phyloP scores from a whole-genome alignment of 768 basidiomycete species.

The Kwoniella bestiolae region DNA sequence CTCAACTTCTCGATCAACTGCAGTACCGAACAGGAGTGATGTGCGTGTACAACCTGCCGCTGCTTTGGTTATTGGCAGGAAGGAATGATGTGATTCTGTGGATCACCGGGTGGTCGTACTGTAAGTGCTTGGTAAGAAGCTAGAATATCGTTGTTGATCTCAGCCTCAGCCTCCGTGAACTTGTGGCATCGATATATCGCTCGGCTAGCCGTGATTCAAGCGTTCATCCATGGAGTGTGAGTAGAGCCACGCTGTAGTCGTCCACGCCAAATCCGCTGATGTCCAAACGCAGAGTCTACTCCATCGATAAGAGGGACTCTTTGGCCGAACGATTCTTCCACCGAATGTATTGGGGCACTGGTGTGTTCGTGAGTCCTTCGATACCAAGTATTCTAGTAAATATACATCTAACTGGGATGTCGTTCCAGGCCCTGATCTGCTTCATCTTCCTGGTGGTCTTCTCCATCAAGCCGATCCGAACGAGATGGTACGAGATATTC shows the following conservation, averaged over 20 bases:
- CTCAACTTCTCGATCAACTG: slow-evolving; percentile 23
- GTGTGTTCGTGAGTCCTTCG: slow-evolving; percentile 32
- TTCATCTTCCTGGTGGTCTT: slow-evolving; percentile 31
- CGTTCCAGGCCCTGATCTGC: slow-evolving; percentile 27
- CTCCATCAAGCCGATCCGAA: slow-evolving; percentile 35
- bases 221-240: slow-evolving; percentile 34
- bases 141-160: not conserved
- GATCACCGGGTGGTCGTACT: slow-evolving; percentile 40
- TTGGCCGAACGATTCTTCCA: slow-evolving; percentile 10
- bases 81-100: slow-evolving; percentile 41
- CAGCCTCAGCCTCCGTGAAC: slow-evolving; percentile 27
- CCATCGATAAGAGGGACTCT: slow-evolving; percentile 7
- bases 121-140: slow-evolving; percentile 10
- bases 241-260: not conserved
- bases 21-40: slow-evolving; percentile 38
- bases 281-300: slow-evolving; percentile 9
- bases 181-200: slow-evolving; percentile 41
- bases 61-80: slow-evolving; percentile 37
- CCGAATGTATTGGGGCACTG: slow-evolving; percentile 32
- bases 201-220: slow-evolving; percentile 26
- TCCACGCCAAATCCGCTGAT: not conserved
- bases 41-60: slow-evolving; percentile 41
- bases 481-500: slow-evolving; percentile 40
- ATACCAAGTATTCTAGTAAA: not conserved
- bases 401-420: not conserved